Conservation (phyloP, 768 basidiomycete genomes). For the Pleurotus citrinopileatus region DNA sequence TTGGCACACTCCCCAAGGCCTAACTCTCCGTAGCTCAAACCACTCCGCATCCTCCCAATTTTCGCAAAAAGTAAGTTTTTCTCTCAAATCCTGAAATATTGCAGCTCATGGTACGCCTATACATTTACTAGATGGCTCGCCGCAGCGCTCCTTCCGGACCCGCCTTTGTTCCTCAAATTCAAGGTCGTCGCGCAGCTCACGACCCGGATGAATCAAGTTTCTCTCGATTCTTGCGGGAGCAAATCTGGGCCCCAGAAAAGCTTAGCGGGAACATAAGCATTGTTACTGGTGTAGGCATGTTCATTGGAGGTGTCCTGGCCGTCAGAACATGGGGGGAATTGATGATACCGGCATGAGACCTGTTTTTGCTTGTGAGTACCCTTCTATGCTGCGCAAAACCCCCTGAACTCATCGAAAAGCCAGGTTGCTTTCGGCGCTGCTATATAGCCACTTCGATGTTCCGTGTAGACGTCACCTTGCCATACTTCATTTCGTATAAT, state of each 20-base stretch:
- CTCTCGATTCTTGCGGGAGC: slow-evolving; percentile 55
- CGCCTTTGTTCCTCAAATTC: slow-evolving; percentile 51
- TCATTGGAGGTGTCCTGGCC: slow-evolving; percentile 65
- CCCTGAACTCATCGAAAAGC: no score
- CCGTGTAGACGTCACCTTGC: no score
- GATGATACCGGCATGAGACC: slow-evolving; percentile 60
- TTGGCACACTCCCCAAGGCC: no score
- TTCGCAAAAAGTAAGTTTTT: background rate
- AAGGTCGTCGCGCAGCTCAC: slow-evolving; percentile 35
- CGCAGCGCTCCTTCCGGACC: slow-evolving; percentile 54
- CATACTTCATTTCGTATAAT: no score
- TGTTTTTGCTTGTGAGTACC: background rate
- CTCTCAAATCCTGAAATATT: background rate
- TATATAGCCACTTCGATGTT: no score
- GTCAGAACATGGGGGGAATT: slow-evolving; percentile 78
- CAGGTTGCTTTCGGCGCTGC: no score
- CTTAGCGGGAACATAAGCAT: slow-evolving; percentile 72
- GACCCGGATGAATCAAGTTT: slow-evolving; percentile 67
- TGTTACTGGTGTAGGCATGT: slow-evolving; percentile 60
- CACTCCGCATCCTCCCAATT: background rate
- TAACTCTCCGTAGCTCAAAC: no score
- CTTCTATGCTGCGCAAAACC: background rate
- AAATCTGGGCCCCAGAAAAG: slow-evolving; percentile 74
- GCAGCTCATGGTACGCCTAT: background rate
- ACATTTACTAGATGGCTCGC: slow-evolving; percentile 55